phyloP scores from a whole-genome alignment of 139 green algal species.

The Trebouxia sp. region DNA sequence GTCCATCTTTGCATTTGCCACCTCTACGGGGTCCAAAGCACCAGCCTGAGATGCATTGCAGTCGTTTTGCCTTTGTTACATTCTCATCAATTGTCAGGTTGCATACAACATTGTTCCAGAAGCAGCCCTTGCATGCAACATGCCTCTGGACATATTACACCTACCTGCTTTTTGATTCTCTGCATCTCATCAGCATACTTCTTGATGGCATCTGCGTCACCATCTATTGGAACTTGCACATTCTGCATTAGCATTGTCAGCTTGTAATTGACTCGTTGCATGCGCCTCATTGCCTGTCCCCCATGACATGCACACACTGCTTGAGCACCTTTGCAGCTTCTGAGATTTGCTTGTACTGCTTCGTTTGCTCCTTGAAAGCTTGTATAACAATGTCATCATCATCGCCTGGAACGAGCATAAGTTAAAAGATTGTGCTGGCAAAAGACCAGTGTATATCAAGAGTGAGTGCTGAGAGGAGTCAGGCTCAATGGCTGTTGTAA shows the following conservation, averaged over 20 bases:
- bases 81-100: background rate
- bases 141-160: background rate
- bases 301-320: background rate
- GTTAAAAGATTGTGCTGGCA: too few relatives aligned
- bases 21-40: conserved; percentile 45
- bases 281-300: background rate
- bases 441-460: too few relatives aligned
- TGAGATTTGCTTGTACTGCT: conserved; percentile 47
- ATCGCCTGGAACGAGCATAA: background rate
- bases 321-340: conserved; percentile 48
- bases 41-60: conserved; percentile 33
- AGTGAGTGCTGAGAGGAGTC: too few relatives aligned
- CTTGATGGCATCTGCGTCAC: conserved; percentile 49
- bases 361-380: conserved; percentile 51
- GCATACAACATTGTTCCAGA: background rate
- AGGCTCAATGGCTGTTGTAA: too few relatives aligned
- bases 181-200: conserved; percentile 57
- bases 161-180: conserved; percentile 49
- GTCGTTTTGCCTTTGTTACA: background rate
- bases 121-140: too few relatives aligned
- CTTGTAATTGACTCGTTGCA: background rate
- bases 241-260: conserved; percentile 31
- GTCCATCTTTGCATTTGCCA: conserved; percentile 45
- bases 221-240: conserved; percentile 51
- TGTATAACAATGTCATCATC: conserved; percentile 55